These are phyloP conservation scores for Clonostachys byssicola DNA, from an alignment of 2,329 filamentous ascomycete species.

Conservation along the genomic window DNA sequence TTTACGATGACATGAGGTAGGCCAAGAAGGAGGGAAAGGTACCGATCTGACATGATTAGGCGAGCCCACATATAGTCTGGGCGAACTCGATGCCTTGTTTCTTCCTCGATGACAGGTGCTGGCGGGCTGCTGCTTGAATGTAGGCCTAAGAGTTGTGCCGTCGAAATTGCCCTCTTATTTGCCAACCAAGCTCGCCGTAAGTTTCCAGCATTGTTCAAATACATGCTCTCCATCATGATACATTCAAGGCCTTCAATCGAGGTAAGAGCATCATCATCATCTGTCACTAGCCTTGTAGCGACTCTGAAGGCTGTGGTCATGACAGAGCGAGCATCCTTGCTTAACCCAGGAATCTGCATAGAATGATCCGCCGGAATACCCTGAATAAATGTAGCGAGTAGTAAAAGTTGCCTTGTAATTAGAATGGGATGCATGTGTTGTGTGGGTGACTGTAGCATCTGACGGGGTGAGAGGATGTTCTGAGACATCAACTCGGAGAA, in stretches of 20 bases:
- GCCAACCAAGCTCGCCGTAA: constrained; percentile 50
- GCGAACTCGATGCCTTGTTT: constrained; percentile 8
- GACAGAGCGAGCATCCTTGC: no score
- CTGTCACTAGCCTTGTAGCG: constrained; percentile 30
- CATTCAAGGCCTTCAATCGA: constrained; percentile 49
- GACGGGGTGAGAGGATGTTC: no score
- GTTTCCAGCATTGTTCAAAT: constrained; percentile 48
- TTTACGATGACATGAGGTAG: constrained; percentile 22
- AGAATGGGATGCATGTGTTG: neutral
- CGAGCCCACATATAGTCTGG: constrained; percentile 40
- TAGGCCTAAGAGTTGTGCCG: constrained; percentile 47
- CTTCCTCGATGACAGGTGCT: neutral
- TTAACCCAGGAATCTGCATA: no score
- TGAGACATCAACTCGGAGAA: neutral
- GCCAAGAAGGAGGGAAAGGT: constrained; percentile 45
- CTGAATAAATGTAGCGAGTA: neutral
- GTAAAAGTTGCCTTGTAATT: no score
- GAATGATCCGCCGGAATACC: neutral
- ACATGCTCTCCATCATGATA: constrained; percentile 40
- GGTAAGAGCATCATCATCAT: constrained; percentile 45
- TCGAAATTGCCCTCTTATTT: constrained; percentile 40
- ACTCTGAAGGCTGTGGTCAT: neutral
- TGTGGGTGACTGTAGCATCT: neutral
- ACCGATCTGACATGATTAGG: constrained; percentile 43
- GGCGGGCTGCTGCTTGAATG: constrained; percentile 4